Base-by-base conservation (phyloP, 2,329 filamentous ascomycete species). In the Ophiostoma pallidulum region DNA sequence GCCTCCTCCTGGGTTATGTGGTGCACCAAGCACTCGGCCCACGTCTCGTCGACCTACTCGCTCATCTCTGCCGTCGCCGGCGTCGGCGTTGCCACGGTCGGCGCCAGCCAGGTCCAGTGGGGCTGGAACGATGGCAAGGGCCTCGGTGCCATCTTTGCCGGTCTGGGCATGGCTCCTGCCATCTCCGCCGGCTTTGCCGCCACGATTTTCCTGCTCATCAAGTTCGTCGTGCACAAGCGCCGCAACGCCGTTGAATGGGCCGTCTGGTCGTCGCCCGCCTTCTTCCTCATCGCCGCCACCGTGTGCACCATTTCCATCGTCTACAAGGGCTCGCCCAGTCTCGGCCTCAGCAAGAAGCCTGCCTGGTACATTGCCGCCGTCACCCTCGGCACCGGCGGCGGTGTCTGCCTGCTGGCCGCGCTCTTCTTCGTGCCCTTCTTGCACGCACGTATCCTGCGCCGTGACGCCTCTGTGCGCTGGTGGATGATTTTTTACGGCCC, bases 401-500 rank as follows among this genome's bases (percentile, higher is more conserved):
- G n/a, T n/a, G n/a, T n/a, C n/a, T n/a, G n/a, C n/a, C n/a, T n/a
- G 52, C 22, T 74, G 72, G 48, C n/a, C n/a, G 69, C 64, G n/a
- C 53, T 73, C 4, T 56, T 82, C 12, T 62, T 76, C 50, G 59
- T 58, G 47, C 48, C 74, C 51, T 78, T 78, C 61, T 70, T 82
- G 50, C 66, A 80, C 16, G 77, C 78, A 3, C 82, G 73, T n/a
- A n/a, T n/a, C n/a, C n/a, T n/a, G n/a, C n/a, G n/a, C n/a, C n/a
- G n/a, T n/a, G n/a, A n/a, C n/a, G n/a, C n/a, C n/a, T n/a, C n/a
- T n/a, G n/a, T n/a, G n/a, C 76, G 75, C 61, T 80, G 75, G 75
- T 85, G 69, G 64, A 71, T 77, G 60, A 66, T 80, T 59, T 49
- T 81, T 60, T 61, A 72, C 50, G 84, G 84, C 0, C 84, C 84